Conservation (phyloP, 345 rosid genomes). For the Lepidium aucheri region DNA sequence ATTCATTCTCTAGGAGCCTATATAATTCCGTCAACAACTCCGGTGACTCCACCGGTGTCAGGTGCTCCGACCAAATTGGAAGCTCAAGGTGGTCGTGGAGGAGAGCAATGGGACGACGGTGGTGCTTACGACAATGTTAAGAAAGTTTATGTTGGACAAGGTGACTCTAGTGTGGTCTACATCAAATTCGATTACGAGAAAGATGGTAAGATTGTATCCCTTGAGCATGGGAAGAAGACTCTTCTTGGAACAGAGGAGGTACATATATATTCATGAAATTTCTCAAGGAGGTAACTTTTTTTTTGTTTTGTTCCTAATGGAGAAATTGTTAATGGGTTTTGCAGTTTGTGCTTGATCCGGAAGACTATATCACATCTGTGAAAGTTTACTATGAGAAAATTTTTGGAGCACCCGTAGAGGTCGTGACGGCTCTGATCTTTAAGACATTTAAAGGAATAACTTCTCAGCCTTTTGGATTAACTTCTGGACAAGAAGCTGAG, state of each 20-base stretch:
- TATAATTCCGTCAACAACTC: background rate
- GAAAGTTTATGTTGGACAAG: constrained; percentile 28
- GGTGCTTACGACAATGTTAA: constrained; percentile 23
- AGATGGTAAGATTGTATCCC: constrained; percentile 22
- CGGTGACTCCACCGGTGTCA: constrained; percentile 8
- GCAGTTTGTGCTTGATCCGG: constrained; percentile 16
- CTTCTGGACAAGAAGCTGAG: constrained; percentile 16
- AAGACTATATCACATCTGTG: constrained; percentile 21
- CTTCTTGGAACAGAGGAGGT: constrained; percentile 28
- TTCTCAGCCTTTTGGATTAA: constrained; percentile 22
- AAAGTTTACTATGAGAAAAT: constrained; percentile 26
- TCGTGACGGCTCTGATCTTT: constrained; percentile 16
- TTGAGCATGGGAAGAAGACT: constrained; percentile 25
- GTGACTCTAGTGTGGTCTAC: constrained; percentile 27
- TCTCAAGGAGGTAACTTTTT: background rate
- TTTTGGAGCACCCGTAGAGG: constrained; percentile 5
- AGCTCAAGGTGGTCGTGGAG: constrained; percentile 30
- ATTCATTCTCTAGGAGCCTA: constrained; percentile 26
- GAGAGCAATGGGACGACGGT: constrained; percentile 27
- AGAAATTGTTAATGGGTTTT: background rate
- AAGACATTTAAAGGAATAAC: constrained; percentile 14
- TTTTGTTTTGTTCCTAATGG: too few relatives aligned
- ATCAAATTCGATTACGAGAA: constrained; percentile 25
- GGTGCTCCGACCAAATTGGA: constrained; percentile 19
- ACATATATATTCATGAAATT: background rate